Base-by-base conservation (phyloP, 1,139 yeast genomes). In the Pneumocystis oryctolagi region DNA sequence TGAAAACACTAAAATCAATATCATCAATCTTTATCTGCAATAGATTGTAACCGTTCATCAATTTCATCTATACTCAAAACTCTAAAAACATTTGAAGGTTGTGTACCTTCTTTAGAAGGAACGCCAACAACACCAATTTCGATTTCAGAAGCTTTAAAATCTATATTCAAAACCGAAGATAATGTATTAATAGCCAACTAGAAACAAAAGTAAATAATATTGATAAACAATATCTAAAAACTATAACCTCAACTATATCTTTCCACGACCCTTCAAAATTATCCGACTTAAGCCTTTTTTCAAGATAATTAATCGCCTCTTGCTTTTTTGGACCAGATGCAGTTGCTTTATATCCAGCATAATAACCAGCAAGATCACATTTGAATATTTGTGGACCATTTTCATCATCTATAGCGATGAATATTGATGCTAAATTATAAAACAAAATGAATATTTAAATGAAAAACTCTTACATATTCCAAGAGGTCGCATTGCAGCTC, bases 401-500 rank as follows among this genome's bases (percentile, higher is more conserved):
- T 73, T 85, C 92, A 71, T 87, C 96, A 73, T 90, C 97, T 65
- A 86, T 84, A 61, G 94, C 84, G 66, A 90, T 81, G 71, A 92
- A 86, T 30, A 97, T 89, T 71, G 89, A 80, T 25, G 66, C 55
- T 47, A 47, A 25, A 47, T 14, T 47, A 25, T 12, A 20, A 47
- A 9, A 37, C 20, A 28, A 16, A 18, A 25, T 37, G 4, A 34
- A 39, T 39, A 16, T 39, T 35, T 35, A 32, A 39, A 40, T 32
- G 8, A 59, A 59, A 31, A 32, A 34, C 16, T 16, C 56, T 5
- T 59, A 32, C 58, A 60, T 25, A 64, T 63, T 16, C 69, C 70
- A 68, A 90, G 79, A 34, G 98, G 98, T 75, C 98, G 83, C 97
- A 92, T 92, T 75, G 92, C 92, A n/a, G 98, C 98, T 73, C 97